phyloP scores from a whole-genome alignment of 768 basidiomycete genomes.

The Amanita jacksonii region DNA sequence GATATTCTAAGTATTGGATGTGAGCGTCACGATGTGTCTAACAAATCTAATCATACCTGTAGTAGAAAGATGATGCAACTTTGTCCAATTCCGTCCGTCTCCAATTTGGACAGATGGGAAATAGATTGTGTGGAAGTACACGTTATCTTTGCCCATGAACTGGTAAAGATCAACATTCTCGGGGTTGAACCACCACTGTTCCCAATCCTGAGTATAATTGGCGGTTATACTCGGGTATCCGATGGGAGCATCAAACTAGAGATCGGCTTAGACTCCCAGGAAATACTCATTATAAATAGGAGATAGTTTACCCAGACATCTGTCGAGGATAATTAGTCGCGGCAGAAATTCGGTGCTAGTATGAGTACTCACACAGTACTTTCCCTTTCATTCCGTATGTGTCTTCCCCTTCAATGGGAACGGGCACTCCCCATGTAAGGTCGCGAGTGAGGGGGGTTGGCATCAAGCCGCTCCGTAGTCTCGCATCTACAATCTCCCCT shows the following conservation, averaged over 20 bases:
- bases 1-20: constrained; percentile 53
- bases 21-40: constrained; percentile 1
- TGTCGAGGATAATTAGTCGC: constrained; percentile 19
- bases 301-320: constrained; percentile 84
- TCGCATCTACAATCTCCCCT: constrained; percentile 82
- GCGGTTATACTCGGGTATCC: constrained; percentile 98
- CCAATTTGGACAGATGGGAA: constrained; percentile 87
- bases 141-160: constrained; percentile 99
- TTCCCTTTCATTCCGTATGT: constrained; percentile 85
- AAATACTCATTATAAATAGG: not conserved
- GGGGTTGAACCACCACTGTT: constrained; percentile 93
- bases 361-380: constrained; percentile 75
- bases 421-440: constrained; percentile 92
- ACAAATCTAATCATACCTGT: constrained; percentile 64
- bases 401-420: constrained; percentile 71
- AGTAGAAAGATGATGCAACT: constrained; percentile 85
- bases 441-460: constrained; percentile 92
- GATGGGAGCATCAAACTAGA: constrained; percentile 92
- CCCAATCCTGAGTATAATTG: constrained; percentile 90
- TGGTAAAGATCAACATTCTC: constrained; percentile 87
- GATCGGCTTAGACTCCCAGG: constrained; percentile 9
- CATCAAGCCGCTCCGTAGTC: constrained; percentile 75
- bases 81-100: constrained; percentile 90
- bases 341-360: not conserved
- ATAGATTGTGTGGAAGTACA: constrained; percentile 96